phyloP scores from a whole-genome alignment of 371 early-diverging fungal genomes.

The Mortierella sp. region DNA sequence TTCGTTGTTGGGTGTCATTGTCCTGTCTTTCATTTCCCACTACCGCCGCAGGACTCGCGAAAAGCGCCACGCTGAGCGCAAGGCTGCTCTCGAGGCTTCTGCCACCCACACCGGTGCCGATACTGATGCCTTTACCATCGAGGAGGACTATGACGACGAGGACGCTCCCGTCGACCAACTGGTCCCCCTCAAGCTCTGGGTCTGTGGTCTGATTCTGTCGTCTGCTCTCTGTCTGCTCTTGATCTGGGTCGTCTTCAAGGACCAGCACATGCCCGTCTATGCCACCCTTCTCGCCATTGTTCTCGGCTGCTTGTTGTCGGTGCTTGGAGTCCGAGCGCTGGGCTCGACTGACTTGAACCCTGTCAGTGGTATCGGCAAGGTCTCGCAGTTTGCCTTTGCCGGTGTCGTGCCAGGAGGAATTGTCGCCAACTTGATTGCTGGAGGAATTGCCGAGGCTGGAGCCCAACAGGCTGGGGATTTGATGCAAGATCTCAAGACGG shows the following conservation, averaged over 20 bases:
- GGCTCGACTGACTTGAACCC: constrained; percentile 90
- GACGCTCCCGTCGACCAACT: constrained; percentile 62
- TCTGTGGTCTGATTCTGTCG: constrained; percentile 71
- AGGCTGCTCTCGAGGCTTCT: constrained; percentile 17
- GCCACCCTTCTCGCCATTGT: constrained; percentile 63
- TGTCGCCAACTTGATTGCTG: constrained; percentile 87
- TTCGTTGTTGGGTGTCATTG: constrained; percentile 70
- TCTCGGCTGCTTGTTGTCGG: constrained; percentile 64
- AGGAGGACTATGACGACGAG: constrained; percentile 46
- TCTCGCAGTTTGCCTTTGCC: constrained; percentile 88
- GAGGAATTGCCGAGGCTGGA: constrained; percentile 89
- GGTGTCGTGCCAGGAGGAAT: constrained; percentile 78
- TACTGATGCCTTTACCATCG: neutral
- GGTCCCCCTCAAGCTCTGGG: constrained; percentile 69
- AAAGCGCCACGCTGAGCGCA: constrained; percentile 26
- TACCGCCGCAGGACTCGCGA: constrained; percentile 16
- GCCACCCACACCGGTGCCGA: constrained; percentile 12
- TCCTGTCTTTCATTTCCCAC: constrained; percentile 52
- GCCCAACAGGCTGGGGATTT: constrained; percentile 83
- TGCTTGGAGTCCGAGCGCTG: constrained; percentile 78
- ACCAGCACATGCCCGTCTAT: constrained; percentile 58
- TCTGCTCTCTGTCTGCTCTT: constrained; percentile 70
- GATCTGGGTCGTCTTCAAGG: constrained; percentile 72
- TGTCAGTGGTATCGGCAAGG: constrained; percentile 87
- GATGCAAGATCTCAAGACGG: constrained; percentile 93